phyloP scores from a whole-genome alignment of 83 land plant species.

The Thuja plicata region DNA sequence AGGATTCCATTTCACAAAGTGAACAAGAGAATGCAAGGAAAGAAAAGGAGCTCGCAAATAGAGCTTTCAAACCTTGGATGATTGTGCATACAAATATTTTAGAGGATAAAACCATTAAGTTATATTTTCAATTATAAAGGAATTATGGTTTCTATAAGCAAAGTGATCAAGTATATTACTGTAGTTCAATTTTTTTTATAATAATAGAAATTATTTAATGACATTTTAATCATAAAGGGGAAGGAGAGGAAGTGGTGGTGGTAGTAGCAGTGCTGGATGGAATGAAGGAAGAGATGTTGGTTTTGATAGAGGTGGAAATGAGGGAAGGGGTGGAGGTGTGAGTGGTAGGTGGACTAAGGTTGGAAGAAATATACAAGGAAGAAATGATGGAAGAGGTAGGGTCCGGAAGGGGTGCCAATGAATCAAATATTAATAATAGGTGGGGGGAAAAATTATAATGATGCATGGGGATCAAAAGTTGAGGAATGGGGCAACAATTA shows the following conservation, averaged over 20 bases:
- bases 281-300: slow-evolving; percentile 17
- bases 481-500: background rate
- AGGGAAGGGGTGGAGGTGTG: slow-evolving; percentile 21
- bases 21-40: no score
- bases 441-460: background rate
- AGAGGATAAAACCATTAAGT: no score
- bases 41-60: no score
- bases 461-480: background rate
- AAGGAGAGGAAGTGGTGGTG: slow-evolving; percentile 17
- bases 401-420: no score
- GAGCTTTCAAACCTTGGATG: no score
- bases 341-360: slow-evolving; percentile 20
- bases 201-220: no score
- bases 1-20: no score
- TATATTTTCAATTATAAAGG: no score
- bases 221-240: slow-evolving; percentile 37
- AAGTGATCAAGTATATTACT: no score
- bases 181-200: no score
- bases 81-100: no score
- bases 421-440: background rate
- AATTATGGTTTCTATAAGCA: no score
- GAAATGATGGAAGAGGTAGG: slow-evolving; percentile 15
- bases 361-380: slow-evolving; percentile 10
- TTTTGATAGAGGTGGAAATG: slow-evolving; percentile 21
- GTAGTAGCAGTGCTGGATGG: slow-evolving; percentile 14